Evolutionary conservation across 192 early-diverging fungal genomes (phyloP).

Genomic region (Cetraspora pellucida): DNA sequence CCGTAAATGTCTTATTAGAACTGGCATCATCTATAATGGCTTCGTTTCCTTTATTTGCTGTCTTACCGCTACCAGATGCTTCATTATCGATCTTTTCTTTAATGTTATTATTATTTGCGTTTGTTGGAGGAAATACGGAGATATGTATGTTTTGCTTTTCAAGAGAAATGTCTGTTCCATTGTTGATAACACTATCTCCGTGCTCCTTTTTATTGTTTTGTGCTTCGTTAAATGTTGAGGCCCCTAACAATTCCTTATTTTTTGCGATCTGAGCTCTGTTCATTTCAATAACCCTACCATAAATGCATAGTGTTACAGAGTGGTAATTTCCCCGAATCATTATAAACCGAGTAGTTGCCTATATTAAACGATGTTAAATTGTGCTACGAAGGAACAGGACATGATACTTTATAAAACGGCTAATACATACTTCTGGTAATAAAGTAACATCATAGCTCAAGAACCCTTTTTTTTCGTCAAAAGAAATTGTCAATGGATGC

Average conservation of each 20-base stretch:
- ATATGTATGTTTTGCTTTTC: background rate
- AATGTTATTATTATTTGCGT: background rate
- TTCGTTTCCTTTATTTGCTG: too few relatives aligned
- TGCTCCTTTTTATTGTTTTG: conserved; percentile 10
- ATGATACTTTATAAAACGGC: background rate
- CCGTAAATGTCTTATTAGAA: background rate
- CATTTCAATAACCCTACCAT: conserved; percentile 31
- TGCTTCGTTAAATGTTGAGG: background rate
- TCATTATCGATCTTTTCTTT: background rate
- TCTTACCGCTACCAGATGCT: too few relatives aligned
- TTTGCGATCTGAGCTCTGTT: background rate
- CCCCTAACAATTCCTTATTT: background rate
- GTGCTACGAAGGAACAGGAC: background rate
- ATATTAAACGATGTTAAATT: background rate
- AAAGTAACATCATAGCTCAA: conserved; percentile 32
- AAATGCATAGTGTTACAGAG: conserved; percentile 35
- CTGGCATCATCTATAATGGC: too few relatives aligned
- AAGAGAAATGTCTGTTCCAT: conserved; percentile 3
- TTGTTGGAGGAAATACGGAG: background rate
- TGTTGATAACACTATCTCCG: background rate
- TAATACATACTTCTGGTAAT: conserved; percentile 25
- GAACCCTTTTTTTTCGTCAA: conserved; percentile 34
- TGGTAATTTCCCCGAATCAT: conserved; percentile 36
- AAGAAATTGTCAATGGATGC: conserved; percentile 35
- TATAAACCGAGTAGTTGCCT: conserved; percentile 38